Base-by-base conservation (phyloP, 1,139 yeast species). In the Yamadazyma blattariae region DNA sequence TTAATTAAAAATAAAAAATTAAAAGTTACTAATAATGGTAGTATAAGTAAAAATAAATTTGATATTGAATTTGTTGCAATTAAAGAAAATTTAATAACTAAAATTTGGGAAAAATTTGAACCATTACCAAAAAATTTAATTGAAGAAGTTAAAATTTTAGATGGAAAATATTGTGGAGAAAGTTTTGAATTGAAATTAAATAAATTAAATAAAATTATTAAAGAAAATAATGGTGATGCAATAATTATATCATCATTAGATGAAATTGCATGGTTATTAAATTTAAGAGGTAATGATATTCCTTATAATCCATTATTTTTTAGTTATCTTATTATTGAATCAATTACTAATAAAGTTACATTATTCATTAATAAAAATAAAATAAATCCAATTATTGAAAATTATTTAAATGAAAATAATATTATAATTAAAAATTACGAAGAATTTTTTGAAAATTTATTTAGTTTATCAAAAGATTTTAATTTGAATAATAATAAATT, bases 211-310 rank as follows among this genome's bases (percentile, higher is more conserved):
- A 52, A 57, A n/a, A 51, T 54, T n/a, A 59, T 79, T 33, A 61
- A 63, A 25, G 57, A 67, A 20, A 65, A 67, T 27, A 61, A 67
- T 38, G 74, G 63, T 40, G 50, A 56, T 44, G 66, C 71, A 39
- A 44, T 87, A 44, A 75, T 86, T 6, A 68, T 88, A 7, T 72
- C 82, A 29, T 85, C 96, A 0, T 51, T 58, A 33, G 98, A 92
- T 61, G 96, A 92, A 53, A 76, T 90, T 42, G 95, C 97, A 7
- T 90, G 97, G 97, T 63, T 89, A 38, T 74, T 89, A 54, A 92
- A 92, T 53, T 67, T 92, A 46, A 75, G 97, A 49, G 97, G 97
- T 14, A 67, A 74, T 26, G 67, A 63, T 41, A 87, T 92, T 45
- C 84, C 80, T 27, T 94, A 69, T 61, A 92, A 90, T 55, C 98